phyloP scores from a whole-genome alignment of 257 asterid species.

The Capsicum pubescens region DNA sequence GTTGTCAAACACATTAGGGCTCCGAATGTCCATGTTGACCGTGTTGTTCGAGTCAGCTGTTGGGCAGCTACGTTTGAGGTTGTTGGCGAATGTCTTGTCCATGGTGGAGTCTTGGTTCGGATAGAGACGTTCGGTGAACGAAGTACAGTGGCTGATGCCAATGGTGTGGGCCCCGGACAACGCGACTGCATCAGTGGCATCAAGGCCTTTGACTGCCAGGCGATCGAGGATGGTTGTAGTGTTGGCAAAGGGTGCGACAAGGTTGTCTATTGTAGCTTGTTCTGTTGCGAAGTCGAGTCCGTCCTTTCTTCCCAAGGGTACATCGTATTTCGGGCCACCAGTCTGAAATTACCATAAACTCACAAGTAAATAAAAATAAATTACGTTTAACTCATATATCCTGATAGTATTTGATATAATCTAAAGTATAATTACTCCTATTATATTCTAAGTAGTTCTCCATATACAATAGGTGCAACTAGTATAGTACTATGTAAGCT shows the following conservation, averaged over 20 bases:
- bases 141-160: conserved; percentile 29
- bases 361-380: background rate
- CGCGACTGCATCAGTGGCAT: background rate
- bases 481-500: too few relatives aligned
- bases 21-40: background rate
- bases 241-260: background rate
- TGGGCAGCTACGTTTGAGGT: background rate
- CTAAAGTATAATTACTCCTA: too few relatives aligned
- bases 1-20: conserved; percentile 19
- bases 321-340: conserved; percentile 19
- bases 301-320: conserved; percentile 27
- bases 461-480: background rate
- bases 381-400: background rate
- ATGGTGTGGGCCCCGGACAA: conserved; percentile 27
- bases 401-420: background rate
- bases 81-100: conserved; percentile 31
- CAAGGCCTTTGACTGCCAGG: background rate
- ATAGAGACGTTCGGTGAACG: conserved; percentile 23
- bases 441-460: too few relatives aligned
- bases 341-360: background rate
- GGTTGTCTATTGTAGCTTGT: conserved; percentile 15
- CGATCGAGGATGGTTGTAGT: background rate
- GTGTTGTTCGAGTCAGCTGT: conserved; percentile 19
- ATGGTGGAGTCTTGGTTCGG: conserved; percentile 26
- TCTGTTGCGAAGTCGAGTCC: conserved; percentile 30